phyloP scores from a whole-genome alignment of 2,329 filamentous ascomycete genomes.

The Microsporum audouinii region DNA sequence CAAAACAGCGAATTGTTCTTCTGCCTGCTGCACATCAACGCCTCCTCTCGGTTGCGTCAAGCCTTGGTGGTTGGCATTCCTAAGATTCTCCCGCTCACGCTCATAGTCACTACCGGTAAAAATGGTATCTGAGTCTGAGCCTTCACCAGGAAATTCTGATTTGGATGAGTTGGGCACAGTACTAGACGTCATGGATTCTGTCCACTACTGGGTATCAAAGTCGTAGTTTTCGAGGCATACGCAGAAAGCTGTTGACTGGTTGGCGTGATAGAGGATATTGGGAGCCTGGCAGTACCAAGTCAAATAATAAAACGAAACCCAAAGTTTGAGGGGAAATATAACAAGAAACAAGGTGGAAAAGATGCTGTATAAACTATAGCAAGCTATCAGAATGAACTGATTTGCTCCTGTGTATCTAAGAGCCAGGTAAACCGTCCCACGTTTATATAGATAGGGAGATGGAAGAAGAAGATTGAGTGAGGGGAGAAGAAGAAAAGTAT shows the following conservation, averaged over 20 bases:
- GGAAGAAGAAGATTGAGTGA: neutral
- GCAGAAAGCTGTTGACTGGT: neutral
- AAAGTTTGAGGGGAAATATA: neutral
- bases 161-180: neutral
- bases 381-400: neutral
- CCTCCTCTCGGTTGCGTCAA: slow-evolving; percentile 26
- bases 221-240: neutral
- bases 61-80: slow-evolving; percentile 24
- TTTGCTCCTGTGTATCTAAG: neutral
- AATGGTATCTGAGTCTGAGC: slow-evolving; percentile 22
- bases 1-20: slow-evolving; percentile 34
- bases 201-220: neutral
- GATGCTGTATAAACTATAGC: neutral
- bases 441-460: neutral
- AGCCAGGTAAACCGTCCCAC: neutral
- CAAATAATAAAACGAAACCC: neutral
- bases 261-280: neutral
- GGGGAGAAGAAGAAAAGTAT: neutral
- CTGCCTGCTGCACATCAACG: slow-evolving; percentile 37
- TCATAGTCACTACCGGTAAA: slow-evolving; percentile 20
- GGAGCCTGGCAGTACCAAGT: neutral
- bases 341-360: neutral
- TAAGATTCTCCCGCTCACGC: slow-evolving; percentile 21
- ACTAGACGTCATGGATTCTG: neutral
- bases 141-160: slow-evolving; percentile 3